A percentile compares a stretch with the other conserved stretches of the same genome.
Conservation (phyloP, 257 asterid genomes). For the Solanum phureja region DNA sequence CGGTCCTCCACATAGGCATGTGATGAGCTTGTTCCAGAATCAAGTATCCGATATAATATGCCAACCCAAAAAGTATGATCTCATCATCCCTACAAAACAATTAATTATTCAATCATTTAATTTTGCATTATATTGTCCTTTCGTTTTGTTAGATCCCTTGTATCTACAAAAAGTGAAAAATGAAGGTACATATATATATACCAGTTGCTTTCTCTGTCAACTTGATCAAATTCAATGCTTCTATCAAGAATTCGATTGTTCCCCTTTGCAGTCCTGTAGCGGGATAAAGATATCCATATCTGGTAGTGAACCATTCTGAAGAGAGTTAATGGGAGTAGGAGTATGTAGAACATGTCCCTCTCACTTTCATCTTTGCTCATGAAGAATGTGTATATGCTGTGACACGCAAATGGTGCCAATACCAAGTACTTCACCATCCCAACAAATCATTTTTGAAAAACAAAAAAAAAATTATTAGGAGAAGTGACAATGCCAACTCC, state of each 20-base stretch:
- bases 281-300: constrained; percentile 55
- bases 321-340: constrained; percentile 37
- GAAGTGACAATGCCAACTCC: too few relatives aligned
- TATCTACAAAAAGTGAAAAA: background rate
- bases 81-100: constrained; percentile 63
- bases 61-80: constrained; percentile 40
- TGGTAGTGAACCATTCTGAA: constrained; percentile 51
- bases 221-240: constrained; percentile 66
- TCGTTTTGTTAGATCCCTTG: background rate
- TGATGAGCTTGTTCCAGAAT: background rate
- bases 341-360: constrained; percentile 20
- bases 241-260: constrained; percentile 42
- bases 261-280: constrained; percentile 55
- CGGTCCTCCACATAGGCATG: constrained; percentile 47
- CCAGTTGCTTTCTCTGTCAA: constrained; percentile 74
- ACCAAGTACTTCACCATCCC: constrained; percentile 32
- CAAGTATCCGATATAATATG: constrained; percentile 22
- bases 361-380: constrained; percentile 15
- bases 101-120: too few relatives aligned
- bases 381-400: constrained; percentile 26
- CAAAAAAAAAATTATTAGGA: background rate
- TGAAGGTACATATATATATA: background rate
- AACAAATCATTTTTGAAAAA: background rate
- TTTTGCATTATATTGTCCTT: background rate
- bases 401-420: constrained; percentile 52